These are phyloP conservation scores for Arctium lappa DNA, from an alignment of 129 eudicot genomes.

Conservation along the genomic window DNA sequence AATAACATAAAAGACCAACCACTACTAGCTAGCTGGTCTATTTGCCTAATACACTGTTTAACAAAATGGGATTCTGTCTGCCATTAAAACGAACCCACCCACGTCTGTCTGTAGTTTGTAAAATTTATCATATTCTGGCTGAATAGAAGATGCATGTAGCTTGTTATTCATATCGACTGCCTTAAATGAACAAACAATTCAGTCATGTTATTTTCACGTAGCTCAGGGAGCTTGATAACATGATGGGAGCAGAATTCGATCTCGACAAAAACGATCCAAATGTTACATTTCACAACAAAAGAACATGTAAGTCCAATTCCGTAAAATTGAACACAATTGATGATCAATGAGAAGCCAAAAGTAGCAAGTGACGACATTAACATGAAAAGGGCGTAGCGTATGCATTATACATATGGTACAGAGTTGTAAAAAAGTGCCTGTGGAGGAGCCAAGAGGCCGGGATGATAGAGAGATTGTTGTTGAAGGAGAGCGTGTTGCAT, in stretches of 20 bases:
- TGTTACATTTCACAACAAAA: constrained; percentile 5
- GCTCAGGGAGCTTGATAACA: neutral
- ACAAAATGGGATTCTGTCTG: constrained; percentile 6
- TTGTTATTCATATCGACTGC: neutral
- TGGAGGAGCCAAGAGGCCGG: constrained; percentile 72
- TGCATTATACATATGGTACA: neutral
- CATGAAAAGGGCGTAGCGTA: neutral
- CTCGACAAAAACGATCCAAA: neutral
- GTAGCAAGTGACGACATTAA: neutral
- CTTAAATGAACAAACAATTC: neutral
- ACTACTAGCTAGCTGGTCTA: neutral
- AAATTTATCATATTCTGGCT: constrained; percentile 1
- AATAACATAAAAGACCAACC: neutral
- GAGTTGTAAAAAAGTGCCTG: constrained; percentile 35
- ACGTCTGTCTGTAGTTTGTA: neutral
- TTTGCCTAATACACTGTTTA: neutral
- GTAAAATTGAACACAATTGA: neutral
- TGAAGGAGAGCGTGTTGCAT: constrained; percentile 90
- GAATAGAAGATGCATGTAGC: neutral
- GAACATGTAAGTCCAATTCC: neutral
- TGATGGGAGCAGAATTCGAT: neutral
- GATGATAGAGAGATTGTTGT: constrained; percentile 86
- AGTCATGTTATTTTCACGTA: neutral
- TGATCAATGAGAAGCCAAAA: neutral
- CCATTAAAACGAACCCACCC: neutral